phyloP scores from a whole-genome alignment of 1,139 yeast genomes.

The Nadsonia starkeyi-henricii region DNA sequence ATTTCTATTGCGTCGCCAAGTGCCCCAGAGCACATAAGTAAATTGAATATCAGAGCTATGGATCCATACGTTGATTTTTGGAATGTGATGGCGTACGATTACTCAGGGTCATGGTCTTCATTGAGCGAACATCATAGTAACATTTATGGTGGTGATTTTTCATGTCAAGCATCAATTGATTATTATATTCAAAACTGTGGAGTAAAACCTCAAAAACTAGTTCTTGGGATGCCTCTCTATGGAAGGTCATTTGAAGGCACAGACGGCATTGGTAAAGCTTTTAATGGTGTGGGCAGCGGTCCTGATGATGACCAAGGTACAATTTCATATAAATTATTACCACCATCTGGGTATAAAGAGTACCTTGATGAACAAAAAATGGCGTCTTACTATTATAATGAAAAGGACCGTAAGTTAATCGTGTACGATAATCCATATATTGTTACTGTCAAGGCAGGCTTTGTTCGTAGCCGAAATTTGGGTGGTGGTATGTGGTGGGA shows the following conservation, averaged over 20 bases:
- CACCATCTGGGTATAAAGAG: conserved; percentile 32
- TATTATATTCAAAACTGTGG: conserved; percentile 23
- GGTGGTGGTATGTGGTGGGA: conserved; percentile 98
- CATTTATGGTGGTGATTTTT: conserved; percentile 38
- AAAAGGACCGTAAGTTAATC: conserved; percentile 29
- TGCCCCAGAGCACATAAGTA: conserved; percentile 31
- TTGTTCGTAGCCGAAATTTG: conserved; percentile 32
- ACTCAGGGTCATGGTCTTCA: conserved; percentile 63
- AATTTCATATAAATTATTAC: conserved; percentile 41
- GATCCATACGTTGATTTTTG: conserved; percentile 49
- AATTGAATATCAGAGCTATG: conserved; percentile 37
- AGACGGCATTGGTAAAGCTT: conserved; percentile 30
- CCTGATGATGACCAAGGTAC: conserved; percentile 38
- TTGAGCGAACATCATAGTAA: conserved; percentile 58
- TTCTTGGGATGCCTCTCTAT: conserved; percentile 80
- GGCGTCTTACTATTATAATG: conserved; percentile 44
- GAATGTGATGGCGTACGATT: conserved; percentile 90
- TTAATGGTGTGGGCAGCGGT: conserved; percentile 34
- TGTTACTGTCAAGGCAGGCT: conserved; percentile 44
- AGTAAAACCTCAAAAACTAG: conserved; percentile 40
- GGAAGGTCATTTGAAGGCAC: conserved; percentile 57
- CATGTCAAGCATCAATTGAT: conserved; percentile 36
- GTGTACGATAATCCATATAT: conserved; percentile 54
- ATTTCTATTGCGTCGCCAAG: conserved; percentile 73
- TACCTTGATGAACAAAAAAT: conserved; percentile 38